phyloP scores from a whole-genome alignment of 1,139 yeast species.

The Blastobotrys persicus region DNA sequence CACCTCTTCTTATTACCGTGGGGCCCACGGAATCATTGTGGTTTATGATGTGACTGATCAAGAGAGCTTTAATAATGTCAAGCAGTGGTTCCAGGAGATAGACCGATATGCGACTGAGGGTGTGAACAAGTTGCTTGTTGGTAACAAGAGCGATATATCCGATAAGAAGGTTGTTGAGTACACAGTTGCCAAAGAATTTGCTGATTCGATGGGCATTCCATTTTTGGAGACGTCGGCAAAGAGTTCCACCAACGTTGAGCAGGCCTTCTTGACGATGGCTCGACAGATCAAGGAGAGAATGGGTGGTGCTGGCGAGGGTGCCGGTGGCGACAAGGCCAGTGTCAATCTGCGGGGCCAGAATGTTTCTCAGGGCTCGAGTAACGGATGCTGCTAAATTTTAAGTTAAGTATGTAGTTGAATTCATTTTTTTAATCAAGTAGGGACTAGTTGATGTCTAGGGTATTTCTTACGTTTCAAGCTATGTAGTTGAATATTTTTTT shows the following conservation, averaged over 20 bases:
- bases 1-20: slow-evolving; percentile 97
- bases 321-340: slow-evolving; percentile 53
- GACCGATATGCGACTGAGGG: slow-evolving; percentile 98
- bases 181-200: slow-evolving; percentile 96
- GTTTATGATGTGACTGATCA: slow-evolving; percentile 98
- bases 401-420: neutral
- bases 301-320: slow-evolving; percentile 62
- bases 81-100: slow-evolving; percentile 98
- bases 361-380: slow-evolving; percentile 59
- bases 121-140: slow-evolving; percentile 91
- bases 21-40: slow-evolving; percentile 97
- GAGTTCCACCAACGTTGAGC: slow-evolving; percentile 94
- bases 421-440: neutral
- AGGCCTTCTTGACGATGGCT: slow-evolving; percentile 98
- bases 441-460: too few species aligned
- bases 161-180: slow-evolving; percentile 96
- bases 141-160: slow-evolving; percentile 92
- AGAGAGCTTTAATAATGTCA: slow-evolving; percentile 94
- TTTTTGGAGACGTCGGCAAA: slow-evolving; percentile 96
- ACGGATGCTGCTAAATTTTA: slow-evolving; percentile 70
- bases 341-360: slow-evolving; percentile 91
- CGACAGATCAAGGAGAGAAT: slow-evolving; percentile 96
- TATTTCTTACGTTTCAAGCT: too few species aligned
- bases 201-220: slow-evolving; percentile 93
- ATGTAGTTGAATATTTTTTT: too few species aligned